phyloP scores from a whole-genome alignment of 2,329 filamentous ascomycete species.

The Chaetomium globosum region DNA sequence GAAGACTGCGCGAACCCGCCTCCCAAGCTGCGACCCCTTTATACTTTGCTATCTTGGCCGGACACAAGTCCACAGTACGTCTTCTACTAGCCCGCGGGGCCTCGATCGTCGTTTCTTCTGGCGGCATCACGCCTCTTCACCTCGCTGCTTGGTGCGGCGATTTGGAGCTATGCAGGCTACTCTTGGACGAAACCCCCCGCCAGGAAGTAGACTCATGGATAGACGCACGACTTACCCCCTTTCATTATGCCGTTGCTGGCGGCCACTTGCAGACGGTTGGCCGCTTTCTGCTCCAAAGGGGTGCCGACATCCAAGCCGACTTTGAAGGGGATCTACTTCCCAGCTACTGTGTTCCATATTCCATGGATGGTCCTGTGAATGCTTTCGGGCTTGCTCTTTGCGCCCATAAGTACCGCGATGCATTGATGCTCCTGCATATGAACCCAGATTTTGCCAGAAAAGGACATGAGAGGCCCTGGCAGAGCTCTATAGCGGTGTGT shows the following conservation, averaged over 20 bases:
- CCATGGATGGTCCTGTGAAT: too few species aligned
- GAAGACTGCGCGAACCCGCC: too few species aligned
- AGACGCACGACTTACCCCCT: background rate
- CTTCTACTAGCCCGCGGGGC: constrained; percentile 1
- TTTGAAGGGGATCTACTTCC: background rate
- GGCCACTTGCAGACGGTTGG: constrained; percentile 7
- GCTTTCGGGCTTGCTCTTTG: constrained; percentile 2
- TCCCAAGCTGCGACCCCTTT: background rate
- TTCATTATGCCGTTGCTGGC: constrained; percentile 4
- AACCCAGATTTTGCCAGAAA: background rate
- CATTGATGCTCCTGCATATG: constrained; percentile 1
- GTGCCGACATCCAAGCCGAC: background rate
- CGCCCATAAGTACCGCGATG: background rate
- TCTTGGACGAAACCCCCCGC: background rate
- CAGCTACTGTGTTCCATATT: too few species aligned
- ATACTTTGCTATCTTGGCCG: background rate
- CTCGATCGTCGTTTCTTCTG: background rate
- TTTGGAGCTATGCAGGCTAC: constrained; percentile 2
- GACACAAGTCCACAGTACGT: background rate
- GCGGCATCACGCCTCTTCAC: constrained; percentile 6
- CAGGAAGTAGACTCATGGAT: background rate
- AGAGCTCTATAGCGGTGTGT: background rate
- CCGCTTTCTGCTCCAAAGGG: constrained; percentile 3
- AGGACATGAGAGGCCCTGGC: background rate
- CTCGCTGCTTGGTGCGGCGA: constrained; percentile 9